Conservation (phyloP, 1,284 basidiomycete genomes). For the Apiotrichum domesticum region DNA sequence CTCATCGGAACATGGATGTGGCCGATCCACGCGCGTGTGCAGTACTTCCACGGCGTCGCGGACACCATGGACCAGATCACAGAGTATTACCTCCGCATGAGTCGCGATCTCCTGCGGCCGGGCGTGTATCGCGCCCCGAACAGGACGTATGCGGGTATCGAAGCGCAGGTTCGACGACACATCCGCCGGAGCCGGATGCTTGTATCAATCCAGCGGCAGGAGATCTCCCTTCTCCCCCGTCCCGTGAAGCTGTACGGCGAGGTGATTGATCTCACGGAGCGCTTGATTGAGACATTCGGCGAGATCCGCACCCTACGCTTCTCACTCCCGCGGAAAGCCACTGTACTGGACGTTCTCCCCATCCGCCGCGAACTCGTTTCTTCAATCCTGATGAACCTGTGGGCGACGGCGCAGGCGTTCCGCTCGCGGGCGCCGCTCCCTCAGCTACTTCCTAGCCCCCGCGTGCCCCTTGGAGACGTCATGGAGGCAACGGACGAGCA, state of each 20-base stretch:
- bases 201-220: constrained; percentile 40
- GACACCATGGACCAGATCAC: constrained; percentile 39
- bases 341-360: constrained; percentile 48
- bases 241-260: constrained; percentile 46
- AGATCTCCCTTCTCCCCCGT: constrained; percentile 49
- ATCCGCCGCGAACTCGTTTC: constrained; percentile 49
- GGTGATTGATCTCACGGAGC: constrained; percentile 44
- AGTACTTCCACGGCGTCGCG: constrained; percentile 42
- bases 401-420: constrained; percentile 48
- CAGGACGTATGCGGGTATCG: constrained; percentile 31
- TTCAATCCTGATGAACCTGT: constrained; percentile 48
- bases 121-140: constrained; percentile 37
- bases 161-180: constrained; percentile 25
- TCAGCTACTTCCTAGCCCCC: constrained; percentile 49
- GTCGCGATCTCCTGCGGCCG: constrained; percentile 38
- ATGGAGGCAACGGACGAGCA: constrained; percentile 41
- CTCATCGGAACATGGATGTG: constrained; percentile 41
- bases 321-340: constrained; percentile 41
- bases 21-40: constrained; percentile 45
- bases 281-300: constrained; percentile 42
- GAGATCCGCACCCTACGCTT: constrained; percentile 48
- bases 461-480: constrained; percentile 42
- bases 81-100: constrained; percentile 42
- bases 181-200: constrained; percentile 33
- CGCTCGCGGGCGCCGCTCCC: constrained; percentile 48